Evolutionary conservation across 1,284 basidiomycete genomes (phyloP), one percentile per base, ranked within the genome.

Genomic region (Trametes sp.): DNA sequence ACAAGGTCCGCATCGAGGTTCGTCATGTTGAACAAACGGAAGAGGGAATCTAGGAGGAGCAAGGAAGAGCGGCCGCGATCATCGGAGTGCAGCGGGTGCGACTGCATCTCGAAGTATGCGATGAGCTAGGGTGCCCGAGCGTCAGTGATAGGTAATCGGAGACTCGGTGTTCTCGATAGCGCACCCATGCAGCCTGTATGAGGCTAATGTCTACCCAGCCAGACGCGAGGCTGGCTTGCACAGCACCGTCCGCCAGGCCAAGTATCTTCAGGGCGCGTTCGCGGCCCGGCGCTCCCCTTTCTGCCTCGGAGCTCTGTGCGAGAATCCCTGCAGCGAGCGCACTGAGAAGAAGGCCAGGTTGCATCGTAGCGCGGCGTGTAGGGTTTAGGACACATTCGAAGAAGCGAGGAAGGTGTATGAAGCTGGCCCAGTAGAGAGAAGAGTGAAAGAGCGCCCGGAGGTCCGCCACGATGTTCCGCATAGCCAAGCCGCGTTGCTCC

Each of bases 121-220:
- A 68, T 59, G n/a, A 68, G 59, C 66, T 68, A 29, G 2, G 16
- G 44, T 13, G n/a, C 16, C 10, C 48, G 11, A 28, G 14, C 7
- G 56, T 64, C 24, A 65, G 56, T 26, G 42, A 19, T 1, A 1
- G 31, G 19, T 29, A 29, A 7, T 6, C 23, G 23, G n/a, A 2
- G 23, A 23, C 0, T 0, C 2, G 35, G 1, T 4, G 4, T 48
- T 4, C 8, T 21, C 4, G 13, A 6, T 4, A 1, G 73, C 82
- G 70, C 73, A 92, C 91, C 88, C 87, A 92, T 60, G 88, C 87
- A 23, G 89, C 87, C 73, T 92, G 86, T 10, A 87, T 87, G 5
- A 92, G 79, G 21, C 82, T 84, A 61, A 88, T 84, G 64, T 93
- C 88, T n/a, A 93, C 81, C 85, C 88, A 88, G n/a, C 85, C 82